phyloP scores from a whole-genome alignment of 495 filamentous ascomycete genomes.

The Copromyces sp. region DNA sequence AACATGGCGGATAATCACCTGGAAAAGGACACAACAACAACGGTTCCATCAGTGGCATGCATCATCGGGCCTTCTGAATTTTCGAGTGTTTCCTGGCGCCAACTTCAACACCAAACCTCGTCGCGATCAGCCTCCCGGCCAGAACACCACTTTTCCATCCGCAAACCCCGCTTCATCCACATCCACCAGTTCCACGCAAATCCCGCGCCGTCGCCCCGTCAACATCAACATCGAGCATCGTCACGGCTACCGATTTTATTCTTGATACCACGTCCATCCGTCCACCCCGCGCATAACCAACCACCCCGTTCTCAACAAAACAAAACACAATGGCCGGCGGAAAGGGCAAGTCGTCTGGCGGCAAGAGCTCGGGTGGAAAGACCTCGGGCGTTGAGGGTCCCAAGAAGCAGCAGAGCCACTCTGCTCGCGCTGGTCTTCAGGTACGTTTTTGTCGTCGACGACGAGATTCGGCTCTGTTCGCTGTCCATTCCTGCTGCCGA shows the following conservation, averaged over 20 bases:
- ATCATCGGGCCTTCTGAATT: slow-evolving; percentile 24
- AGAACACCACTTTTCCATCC: slow-evolving; percentile 8
- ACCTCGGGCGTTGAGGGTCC: slow-evolving; percentile 58
- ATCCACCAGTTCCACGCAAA: slow-evolving; percentile 1
- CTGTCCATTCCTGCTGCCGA: neutral
- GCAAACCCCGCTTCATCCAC: slow-evolving; percentile 10
- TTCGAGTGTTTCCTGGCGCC: slow-evolving; percentile 14
- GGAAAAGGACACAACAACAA: slow-evolving; percentile 18
- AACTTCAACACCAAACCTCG: slow-evolving; percentile 20
- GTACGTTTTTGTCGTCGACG: slow-evolving; percentile 46
- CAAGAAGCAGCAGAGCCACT: slow-evolving; percentile 97
- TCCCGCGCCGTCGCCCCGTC: slow-evolving; percentile 6
- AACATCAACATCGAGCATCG: slow-evolving; percentile 10
- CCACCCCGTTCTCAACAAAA: slow-evolving; percentile 7
- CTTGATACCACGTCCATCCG: slow-evolving; percentile 2
- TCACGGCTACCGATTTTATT: neutral
- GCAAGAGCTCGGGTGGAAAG: slow-evolving; percentile 78
- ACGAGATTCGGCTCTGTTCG: slow-evolving; percentile 12
- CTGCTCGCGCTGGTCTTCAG: slow-evolving; percentile 95
- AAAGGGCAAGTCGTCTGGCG: slow-evolving; percentile 90
- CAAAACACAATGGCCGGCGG: slow-evolving; percentile 54
- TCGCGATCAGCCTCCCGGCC: slow-evolving; percentile 6
- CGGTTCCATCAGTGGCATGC: slow-evolving; percentile 9
- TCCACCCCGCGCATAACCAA: slow-evolving; percentile 17
- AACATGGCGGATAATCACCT: slow-evolving; percentile 4